phyloP scores from a whole-genome alignment of 257 asterid genomes.

The Salvia hispanica region DNA sequence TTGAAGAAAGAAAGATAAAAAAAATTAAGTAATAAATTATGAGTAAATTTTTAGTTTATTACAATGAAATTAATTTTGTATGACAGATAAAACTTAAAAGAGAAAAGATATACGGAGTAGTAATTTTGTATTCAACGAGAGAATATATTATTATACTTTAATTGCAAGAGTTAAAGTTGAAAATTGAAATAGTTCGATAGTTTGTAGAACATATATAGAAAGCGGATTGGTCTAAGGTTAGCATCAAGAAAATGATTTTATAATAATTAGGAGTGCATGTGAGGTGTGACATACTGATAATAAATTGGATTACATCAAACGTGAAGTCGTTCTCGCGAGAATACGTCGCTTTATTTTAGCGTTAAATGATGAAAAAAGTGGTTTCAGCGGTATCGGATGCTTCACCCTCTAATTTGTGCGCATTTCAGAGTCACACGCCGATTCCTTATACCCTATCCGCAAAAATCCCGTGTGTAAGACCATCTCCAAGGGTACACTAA shows the following conservation, averaged over 20 bases:
- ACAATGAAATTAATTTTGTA: too few species aligned
- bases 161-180: too few species aligned
- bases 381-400: conserved; percentile 29
- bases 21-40: too few species aligned
- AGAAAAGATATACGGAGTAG: too few species aligned
- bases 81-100: too few species aligned
- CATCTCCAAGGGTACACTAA: too few species aligned
- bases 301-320: conserved; percentile 24
- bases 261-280: conserved; percentile 17
- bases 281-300: conserved; percentile 1
- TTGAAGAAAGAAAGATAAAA: too few species aligned
- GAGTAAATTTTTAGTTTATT: too few species aligned
- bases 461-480: background rate
- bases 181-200: too few species aligned
- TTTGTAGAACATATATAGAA: background rate
- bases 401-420: conserved; percentile 14
- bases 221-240: conserved; percentile 21
- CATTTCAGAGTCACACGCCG: conserved; percentile 2
- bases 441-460: conserved; percentile 10
- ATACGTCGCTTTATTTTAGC: background rate
- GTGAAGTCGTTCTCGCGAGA: conserved; percentile 23
- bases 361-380: conserved; percentile 32
- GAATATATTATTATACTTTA: too few species aligned
- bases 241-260: conserved; percentile 19
- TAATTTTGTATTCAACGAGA: too few species aligned